phyloP scores from a whole-genome alignment of 2,329 filamentous ascomycete genomes.

The Diaporthe batatas region DNA sequence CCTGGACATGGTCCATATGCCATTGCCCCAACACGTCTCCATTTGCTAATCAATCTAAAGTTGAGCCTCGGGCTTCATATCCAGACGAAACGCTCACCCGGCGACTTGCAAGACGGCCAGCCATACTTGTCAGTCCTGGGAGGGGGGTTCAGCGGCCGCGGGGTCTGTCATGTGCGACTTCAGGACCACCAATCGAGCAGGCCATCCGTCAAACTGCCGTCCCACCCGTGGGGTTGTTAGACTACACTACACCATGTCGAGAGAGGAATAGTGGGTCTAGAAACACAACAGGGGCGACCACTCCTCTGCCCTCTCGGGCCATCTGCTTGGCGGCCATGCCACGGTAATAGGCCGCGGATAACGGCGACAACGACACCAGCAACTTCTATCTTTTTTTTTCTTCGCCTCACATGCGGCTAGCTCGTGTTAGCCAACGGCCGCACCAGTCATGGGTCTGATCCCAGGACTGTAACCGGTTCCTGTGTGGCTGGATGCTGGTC shows the following conservation, averaged over 20 bases:
- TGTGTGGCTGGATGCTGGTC: slow-evolving; percentile 8
- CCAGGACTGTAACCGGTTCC: not conserved
- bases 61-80: not conserved
- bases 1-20: not conserved
- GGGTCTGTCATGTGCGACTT: slow-evolving; percentile 7
- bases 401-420: not conserved
- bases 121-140: not conserved
- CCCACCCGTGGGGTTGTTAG: not conserved
- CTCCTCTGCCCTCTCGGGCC: not conserved
- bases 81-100: not conserved
- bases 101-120: not conserved
- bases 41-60: not conserved
- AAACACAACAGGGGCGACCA: not conserved
- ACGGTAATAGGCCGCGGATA: slow-evolving; percentile 32
- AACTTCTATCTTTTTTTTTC: not conserved
- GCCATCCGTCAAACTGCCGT: slow-evolving; percentile 26
- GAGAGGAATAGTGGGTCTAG: not conserved
- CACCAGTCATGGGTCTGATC: not conserved
- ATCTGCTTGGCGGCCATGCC: not conserved
- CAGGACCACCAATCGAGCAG: slow-evolving; percentile 22
- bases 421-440: slow-evolving; percentile 8
- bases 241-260: slow-evolving; percentile 2
- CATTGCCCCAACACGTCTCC: not conserved
- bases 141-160: not conserved
- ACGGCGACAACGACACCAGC: slow-evolving; percentile 3